Evolutionary conservation across 345 rosid genomes (phyloP).

Genomic region (Euphorbia lathyris): DNA sequence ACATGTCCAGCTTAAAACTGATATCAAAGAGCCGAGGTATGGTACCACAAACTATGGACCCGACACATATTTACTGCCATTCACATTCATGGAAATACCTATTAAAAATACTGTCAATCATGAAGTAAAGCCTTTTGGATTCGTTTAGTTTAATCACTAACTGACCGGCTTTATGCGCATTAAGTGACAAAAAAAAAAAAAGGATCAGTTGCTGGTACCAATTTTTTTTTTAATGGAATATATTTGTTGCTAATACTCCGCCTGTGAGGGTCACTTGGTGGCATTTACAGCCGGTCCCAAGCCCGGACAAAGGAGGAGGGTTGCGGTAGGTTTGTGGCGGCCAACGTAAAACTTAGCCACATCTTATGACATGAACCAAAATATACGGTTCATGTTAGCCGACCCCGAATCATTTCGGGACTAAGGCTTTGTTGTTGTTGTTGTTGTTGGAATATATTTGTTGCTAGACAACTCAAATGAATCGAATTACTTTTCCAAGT

Average conservation of each 20-base stretch:
- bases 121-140: not conserved
- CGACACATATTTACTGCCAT: not conserved
- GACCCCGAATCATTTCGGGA: too few relatives aligned
- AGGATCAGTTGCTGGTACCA: not conserved
- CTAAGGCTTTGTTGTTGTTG: too few relatives aligned
- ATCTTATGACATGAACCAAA: too few relatives aligned
- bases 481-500: not conserved
- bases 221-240: not conserved
- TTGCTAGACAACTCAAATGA: not conserved
- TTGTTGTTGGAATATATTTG: too few relatives aligned
- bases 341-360: too few relatives aligned
- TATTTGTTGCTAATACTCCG: too few relatives aligned
- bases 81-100: not conserved
- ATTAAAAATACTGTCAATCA: not conserved
- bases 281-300: too few relatives aligned
- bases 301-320: too few relatives aligned
- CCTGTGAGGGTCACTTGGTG: too few relatives aligned
- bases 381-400: too few relatives aligned
- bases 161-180: not conserved
- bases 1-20: constrained; percentile 76
- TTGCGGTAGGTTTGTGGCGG: too few relatives aligned
- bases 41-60: constrained; percentile 9
- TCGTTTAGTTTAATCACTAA: not conserved
- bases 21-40: constrained; percentile 91
- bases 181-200: not conserved